Percentiles rank a stretch among this genome's conserved stretches.
phyloP scores from a whole-genome alignment of 2,329 filamentous ascomycete genomes.

The Pseudopithomyces chartarum region DNA sequence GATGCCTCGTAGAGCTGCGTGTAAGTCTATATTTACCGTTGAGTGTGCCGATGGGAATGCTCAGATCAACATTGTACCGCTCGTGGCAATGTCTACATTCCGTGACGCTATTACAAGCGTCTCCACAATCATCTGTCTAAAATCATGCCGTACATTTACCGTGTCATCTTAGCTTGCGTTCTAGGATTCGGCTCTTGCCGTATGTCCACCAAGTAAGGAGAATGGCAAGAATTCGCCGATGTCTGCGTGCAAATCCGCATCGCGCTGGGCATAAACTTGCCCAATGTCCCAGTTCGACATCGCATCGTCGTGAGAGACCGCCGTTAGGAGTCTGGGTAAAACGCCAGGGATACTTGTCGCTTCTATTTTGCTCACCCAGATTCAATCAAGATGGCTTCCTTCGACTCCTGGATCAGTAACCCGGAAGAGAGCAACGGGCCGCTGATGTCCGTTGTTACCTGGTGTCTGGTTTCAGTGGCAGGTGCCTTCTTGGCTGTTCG shows the following conservation, averaged over 20 bases:
- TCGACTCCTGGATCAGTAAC: conserved; percentile 15
- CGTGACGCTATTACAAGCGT: too few species aligned
- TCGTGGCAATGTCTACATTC: too few species aligned
- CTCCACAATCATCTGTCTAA: conserved; percentile 8
- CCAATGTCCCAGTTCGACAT: not conserved
- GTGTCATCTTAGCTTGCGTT: conserved; percentile 1
- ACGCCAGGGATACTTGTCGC: too few species aligned
- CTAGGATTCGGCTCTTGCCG: not conserved
- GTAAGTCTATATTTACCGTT: too few species aligned
- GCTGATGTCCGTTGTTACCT: conserved; percentile 14
- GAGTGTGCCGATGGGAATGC: too few species aligned
- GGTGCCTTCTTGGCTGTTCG: conserved; percentile 13
- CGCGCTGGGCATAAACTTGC: not conserved
- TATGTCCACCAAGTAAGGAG: not conserved
- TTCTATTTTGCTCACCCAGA: not conserved
- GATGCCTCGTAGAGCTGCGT: too few species aligned
- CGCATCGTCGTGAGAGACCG: too few species aligned
- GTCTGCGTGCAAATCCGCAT: not conserved
- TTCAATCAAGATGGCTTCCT: not conserved
- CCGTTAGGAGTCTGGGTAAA: too few species aligned
- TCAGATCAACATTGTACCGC: too few species aligned
- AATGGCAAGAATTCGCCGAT: not conserved
- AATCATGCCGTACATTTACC: not conserved
- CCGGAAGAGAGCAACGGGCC: conserved; percentile 14
- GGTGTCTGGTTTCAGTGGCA: conserved; percentile 14